phyloP scores from a whole-genome alignment of 495 filamentous ascomycete species.

The Penicillium coprophilum region DNA sequence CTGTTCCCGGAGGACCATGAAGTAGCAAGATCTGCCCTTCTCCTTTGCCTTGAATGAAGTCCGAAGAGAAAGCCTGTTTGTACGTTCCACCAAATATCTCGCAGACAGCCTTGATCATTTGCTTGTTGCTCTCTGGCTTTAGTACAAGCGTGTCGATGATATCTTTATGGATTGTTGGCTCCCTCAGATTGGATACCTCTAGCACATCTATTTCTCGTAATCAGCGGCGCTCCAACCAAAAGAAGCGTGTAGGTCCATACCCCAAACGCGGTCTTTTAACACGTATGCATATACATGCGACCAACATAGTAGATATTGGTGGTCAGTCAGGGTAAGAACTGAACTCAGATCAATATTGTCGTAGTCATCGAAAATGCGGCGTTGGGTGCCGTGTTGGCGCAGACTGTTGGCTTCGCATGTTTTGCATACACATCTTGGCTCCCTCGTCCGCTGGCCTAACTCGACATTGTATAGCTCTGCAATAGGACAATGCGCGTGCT shows the following conservation, averaged over 20 bases:
- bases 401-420: slow-evolving; percentile 3
- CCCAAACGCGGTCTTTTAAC: slow-evolving; percentile 4
- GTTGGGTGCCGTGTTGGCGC: background rate
- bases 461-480: background rate
- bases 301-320: slow-evolving; percentile 9
- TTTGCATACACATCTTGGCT: background rate
- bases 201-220: background rate
- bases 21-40: slow-evolving; percentile 20
- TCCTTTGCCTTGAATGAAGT: slow-evolving; percentile 19
- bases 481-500: background rate
- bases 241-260: background rate
- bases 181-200: slow-evolving; percentile 4
- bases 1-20: slow-evolving; percentile 21
- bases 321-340: background rate
- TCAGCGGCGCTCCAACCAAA: too few species aligned
- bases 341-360: background rate
- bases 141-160: slow-evolving; percentile 5
- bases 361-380: slow-evolving; percentile 1
- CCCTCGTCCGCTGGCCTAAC: background rate
- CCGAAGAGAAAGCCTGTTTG: slow-evolving; percentile 3
- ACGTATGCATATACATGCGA: slow-evolving; percentile 6
- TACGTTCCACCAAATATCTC: slow-evolving; percentile 10
- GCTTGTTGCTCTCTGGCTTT: slow-evolving; percentile 10
- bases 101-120: slow-evolving; percentile 9
- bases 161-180: slow-evolving; percentile 6